Evolutionary conservation across 2,329 filamentous ascomycete genomes (phyloP).

Genomic region (Polytolypa hystricis): DNA sequence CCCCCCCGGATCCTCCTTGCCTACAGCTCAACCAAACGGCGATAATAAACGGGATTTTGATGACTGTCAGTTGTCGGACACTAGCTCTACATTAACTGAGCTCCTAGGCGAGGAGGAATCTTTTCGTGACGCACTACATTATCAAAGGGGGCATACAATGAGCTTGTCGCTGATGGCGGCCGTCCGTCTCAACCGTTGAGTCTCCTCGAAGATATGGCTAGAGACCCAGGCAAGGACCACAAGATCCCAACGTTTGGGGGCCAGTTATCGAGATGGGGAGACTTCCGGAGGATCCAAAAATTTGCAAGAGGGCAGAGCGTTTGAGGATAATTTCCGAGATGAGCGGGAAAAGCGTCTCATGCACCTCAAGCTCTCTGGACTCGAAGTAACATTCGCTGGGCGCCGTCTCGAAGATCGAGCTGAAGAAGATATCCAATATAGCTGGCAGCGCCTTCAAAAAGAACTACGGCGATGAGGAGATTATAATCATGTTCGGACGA

Average conservation of each 20-base stretch:
- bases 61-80: no score
- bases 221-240: constrained; percentile 2
- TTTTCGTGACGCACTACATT: no score
- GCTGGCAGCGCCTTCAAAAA: not conserved
- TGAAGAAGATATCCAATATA: no score
- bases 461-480: not conserved
- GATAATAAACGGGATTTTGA: no score
- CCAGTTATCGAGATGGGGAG: not conserved
- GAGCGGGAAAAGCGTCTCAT: not conserved
- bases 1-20: no score
- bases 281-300: not conserved
- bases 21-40: no score
- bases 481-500: not conserved
- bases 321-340: not conserved
- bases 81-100: no score
- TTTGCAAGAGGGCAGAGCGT: not conserved
- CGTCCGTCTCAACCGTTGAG: not conserved
- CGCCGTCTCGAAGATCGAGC: no score
- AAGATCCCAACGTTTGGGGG: constrained; percentile 2
- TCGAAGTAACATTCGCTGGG: no score
- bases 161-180: constrained; percentile 2
- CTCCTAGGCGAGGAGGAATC: no score
- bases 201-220: not conserved
- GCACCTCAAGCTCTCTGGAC: not conserved
- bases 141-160: constrained; percentile 1